These are phyloP conservation scores for Lasiosphaeriaceae sp. DNA, from an alignment of 495 filamentous ascomycete genomes.

Conservation along the genomic window DNA sequence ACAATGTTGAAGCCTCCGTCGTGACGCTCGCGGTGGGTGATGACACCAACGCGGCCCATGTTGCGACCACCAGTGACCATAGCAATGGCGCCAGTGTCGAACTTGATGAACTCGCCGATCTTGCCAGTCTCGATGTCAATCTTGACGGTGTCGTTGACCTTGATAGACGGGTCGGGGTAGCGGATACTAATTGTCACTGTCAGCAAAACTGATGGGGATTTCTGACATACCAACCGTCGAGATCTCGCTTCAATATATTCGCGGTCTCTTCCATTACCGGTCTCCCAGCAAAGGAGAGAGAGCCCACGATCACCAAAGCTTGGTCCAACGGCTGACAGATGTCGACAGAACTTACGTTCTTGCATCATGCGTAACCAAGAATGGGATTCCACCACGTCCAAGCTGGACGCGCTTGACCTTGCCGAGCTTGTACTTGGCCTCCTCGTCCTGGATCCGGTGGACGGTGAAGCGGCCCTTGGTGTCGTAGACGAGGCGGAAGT, in stretches of 20 bases:
- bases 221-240: conserved; percentile 47
- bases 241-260: conserved; percentile 21
- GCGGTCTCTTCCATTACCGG: too few species aligned
- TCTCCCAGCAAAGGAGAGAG: conserved; percentile 10
- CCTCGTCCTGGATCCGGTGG: conserved; percentile 95
- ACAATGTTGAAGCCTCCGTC: conserved; percentile 99
- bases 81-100: conserved; percentile 94
- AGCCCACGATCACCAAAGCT: conserved; percentile 73
- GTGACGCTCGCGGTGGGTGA: conserved; percentile 99
- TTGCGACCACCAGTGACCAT: conserved; percentile 99
- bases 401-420: conserved; percentile 99
- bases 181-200: conserved; percentile 69
- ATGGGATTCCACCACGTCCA: conserved; percentile 98
- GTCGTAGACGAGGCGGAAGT: conserved; percentile 99
- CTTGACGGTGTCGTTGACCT: conserved; percentile 99
- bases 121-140: conserved; percentile 95
- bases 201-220: conserved; percentile 31
- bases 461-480: conserved; percentile 99
- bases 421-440: conserved; percentile 98
- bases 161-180: conserved; percentile 95
- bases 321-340: conserved; percentile 99
- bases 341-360: conserved; percentile 95
- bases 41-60: conserved; percentile 99
- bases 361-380: conserved; percentile 99
- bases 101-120: conserved; percentile 91